Evolutionary conservation across 305 asterid species (phyloP).

Genomic region (Solanum chacoense): DNA sequence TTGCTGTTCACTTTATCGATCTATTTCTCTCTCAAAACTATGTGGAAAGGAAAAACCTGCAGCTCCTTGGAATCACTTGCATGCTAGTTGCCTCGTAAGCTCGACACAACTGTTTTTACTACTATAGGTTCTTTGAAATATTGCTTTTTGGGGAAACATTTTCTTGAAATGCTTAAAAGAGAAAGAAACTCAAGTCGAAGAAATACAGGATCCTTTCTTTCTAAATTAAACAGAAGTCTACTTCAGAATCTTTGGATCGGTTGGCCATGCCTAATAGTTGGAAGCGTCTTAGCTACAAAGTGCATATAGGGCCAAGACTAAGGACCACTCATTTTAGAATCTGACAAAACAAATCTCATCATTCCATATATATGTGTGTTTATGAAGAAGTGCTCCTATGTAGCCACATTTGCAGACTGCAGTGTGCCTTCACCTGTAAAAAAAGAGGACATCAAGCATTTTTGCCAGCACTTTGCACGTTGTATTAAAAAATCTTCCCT

Average conservation of each 20-base stretch:
- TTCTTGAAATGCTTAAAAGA: not conserved
- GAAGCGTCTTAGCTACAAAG: not conserved
- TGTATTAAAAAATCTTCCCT: not conserved
- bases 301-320: not conserved
- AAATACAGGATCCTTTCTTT: not conserved
- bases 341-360: not conserved
- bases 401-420: not conserved
- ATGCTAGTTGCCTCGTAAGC: conserved; percentile 88
- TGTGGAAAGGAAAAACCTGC: conserved; percentile 57
- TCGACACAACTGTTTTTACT: not conserved
- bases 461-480: not conserved
- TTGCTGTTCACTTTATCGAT: conserved; percentile 57
- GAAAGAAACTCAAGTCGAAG: not conserved
- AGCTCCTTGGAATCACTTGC: conserved; percentile 72
- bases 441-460: not conserved
- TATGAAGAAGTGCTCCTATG: not conserved
- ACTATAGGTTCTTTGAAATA: not conserved
- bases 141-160: not conserved
- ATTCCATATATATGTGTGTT: not conserved
- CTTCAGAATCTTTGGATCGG: not conserved
- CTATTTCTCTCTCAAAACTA: conserved; percentile 61
- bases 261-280: not conserved
- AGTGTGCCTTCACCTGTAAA: not conserved
- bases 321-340: not conserved
- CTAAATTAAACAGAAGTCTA: not conserved